Evolutionary conservation across 805 yeast species (phyloP).

Genomic region (Schizosaccharomyces octosporus): DNA sequence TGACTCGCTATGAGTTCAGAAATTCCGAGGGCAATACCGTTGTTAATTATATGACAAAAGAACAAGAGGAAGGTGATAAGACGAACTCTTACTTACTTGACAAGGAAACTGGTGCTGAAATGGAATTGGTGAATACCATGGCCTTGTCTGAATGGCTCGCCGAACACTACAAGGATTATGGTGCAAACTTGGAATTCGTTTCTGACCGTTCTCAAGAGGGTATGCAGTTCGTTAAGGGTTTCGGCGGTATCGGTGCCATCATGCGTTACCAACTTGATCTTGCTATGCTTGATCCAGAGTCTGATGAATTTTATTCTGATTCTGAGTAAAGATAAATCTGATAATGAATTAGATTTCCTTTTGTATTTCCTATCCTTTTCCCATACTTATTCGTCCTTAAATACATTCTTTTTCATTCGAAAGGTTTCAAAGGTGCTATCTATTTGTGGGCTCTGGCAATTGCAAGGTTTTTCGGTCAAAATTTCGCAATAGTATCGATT

Average conservation of each 20-base stretch:
- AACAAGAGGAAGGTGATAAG: slow-evolving; percentile 20
- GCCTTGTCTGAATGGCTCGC: slow-evolving; percentile 92
- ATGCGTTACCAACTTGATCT: slow-evolving; percentile 91
- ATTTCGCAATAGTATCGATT: too few species aligned
- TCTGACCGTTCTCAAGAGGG: slow-evolving; percentile 95
- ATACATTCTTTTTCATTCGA: too few species aligned
- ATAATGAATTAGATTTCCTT: neutral
- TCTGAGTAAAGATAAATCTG: neutral
- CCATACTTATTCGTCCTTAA: too few species aligned
- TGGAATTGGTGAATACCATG: slow-evolving; percentile 51
- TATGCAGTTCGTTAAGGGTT: slow-evolving; percentile 91
- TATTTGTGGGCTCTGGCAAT: too few species aligned
- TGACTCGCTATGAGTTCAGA: slow-evolving; percentile 58
- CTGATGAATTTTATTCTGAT: slow-evolving; percentile 54
- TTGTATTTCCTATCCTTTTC: neutral
- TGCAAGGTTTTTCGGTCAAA: too few species aligned
- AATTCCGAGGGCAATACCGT: slow-evolving; percentile 60
- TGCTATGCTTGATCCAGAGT: slow-evolving; percentile 75
- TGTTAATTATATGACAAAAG: slow-evolving; percentile 48
- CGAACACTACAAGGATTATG: slow-evolving; percentile 78
- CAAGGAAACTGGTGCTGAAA: slow-evolving; percentile 67
- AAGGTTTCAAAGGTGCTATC: too few species aligned
- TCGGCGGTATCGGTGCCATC: slow-evolving; percentile 96
- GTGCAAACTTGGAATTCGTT: slow-evolving; percentile 89
- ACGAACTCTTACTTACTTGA: slow-evolving; percentile 58